These are phyloP conservation scores for Apiotrichum gracile DNA, from an alignment of 1,284 basidiomycete species.

Conservation along the genomic window DNA sequence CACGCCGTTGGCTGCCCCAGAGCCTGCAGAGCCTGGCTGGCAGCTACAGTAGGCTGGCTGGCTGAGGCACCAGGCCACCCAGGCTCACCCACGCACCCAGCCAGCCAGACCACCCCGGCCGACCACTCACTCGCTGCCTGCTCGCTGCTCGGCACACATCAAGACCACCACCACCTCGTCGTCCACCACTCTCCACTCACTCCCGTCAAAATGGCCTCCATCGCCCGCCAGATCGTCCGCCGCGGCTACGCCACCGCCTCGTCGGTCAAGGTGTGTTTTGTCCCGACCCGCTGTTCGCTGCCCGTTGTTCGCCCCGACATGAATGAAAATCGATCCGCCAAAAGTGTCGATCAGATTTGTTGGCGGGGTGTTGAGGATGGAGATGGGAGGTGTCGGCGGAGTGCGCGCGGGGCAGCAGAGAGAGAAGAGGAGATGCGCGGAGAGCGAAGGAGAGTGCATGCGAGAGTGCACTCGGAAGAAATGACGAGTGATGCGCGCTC, in stretches of 20 bases:
- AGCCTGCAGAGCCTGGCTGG: no score
- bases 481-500: no score
- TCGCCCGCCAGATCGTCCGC: slow-evolving; percentile 34
- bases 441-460: no score
- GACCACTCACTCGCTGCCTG: not conserved
- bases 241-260: slow-evolving; percentile 46
- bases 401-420: no score
- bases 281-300: not conserved
- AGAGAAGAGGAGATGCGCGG: no score
- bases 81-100: not conserved
- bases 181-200: slow-evolving; percentile 10
- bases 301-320: no score
- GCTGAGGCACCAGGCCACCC: no score
- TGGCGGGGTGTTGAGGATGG: no score
- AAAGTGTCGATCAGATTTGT: no score
- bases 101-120: not conserved
- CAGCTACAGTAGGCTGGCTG: not conserved
- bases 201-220: slow-evolving; percentile 41
- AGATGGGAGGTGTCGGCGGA: no score
- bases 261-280: slow-evolving; percentile 41
- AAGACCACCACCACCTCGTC: slow-evolving; percentile 7
- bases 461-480: no score
- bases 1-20: not conserved
- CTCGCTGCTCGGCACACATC: not conserved
- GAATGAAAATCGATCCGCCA: no score